Conservation (phyloP, 2,329 filamentous ascomycete genomes). For the Dactylonectria macrodidyma region DNA sequence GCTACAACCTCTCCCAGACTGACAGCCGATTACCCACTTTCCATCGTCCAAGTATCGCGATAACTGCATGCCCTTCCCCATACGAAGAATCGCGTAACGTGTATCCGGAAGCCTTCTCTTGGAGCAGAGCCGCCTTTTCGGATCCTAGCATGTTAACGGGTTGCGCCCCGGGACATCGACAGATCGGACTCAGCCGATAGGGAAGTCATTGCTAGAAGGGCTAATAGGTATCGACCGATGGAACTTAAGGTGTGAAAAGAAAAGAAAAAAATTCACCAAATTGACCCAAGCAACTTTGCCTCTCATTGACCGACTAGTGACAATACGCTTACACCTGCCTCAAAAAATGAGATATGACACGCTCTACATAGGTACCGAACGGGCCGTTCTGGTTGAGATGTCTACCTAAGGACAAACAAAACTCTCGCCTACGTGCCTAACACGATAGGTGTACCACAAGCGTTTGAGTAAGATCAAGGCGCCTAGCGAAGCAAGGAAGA, state of each 20-base stretch:
- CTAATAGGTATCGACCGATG: neutral
- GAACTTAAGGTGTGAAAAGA: neutral
- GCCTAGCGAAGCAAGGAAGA: slow-evolving; percentile 15
- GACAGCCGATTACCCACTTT: slow-evolving; percentile 43
- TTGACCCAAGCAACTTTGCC: slow-evolving; percentile 21
- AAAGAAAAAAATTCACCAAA: neutral
- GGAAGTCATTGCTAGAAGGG: slow-evolving; percentile 1
- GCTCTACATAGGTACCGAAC: neutral
- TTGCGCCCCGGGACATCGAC: slow-evolving; percentile 15
- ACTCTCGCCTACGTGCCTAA: neutral
- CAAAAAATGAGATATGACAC: neutral
- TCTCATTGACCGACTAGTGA: slow-evolving; percentile 4
- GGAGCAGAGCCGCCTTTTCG: slow-evolving; percentile 30
- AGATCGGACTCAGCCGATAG: slow-evolving; percentile 27
- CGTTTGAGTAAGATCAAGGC: neutral
- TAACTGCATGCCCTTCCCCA: slow-evolving; percentile 30
- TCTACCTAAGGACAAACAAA: slow-evolving; percentile 8
- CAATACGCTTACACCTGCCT: slow-evolving; percentile 3
- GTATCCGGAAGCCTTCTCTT: slow-evolving; percentile 12
- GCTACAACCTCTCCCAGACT: slow-evolving; percentile 14
- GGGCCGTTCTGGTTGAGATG: slow-evolving; percentile 26
- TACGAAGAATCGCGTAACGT: slow-evolving; percentile 8
- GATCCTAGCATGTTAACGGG: slow-evolving; percentile 1
- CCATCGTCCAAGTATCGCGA: slow-evolving; percentile 31
- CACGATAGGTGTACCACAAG: neutral